A percentile compares a stretch with the other conserved stretches of the same genome.
Conservation (phyloP, 176 grass and related monocot genomes). For the Zea luxurians region DNA sequence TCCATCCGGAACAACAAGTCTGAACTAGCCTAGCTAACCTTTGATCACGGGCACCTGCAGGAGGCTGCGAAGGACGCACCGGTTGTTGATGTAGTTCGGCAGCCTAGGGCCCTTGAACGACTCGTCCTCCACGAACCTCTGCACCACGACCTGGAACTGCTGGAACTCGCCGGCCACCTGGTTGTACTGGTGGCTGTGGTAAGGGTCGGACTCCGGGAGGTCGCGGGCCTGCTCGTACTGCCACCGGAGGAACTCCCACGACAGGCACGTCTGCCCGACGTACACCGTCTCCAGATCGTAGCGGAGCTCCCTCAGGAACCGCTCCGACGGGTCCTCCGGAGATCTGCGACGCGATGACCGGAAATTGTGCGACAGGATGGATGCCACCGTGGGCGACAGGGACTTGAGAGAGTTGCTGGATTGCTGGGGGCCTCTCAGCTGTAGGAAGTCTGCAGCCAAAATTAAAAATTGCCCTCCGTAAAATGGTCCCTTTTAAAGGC, state of each 20-base stretch:
- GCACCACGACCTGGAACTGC: conserved; percentile 86
- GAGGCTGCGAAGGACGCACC: conserved; percentile 71
- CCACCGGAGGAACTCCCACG: conserved; percentile 97
- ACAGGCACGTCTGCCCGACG: conserved; percentile 86
- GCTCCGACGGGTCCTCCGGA: conserved; percentile 56
- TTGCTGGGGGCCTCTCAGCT: conserved; percentile 67
- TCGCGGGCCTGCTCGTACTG: conserved; percentile 85
- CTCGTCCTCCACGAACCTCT: conserved; percentile 87
- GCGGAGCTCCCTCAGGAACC: conserved; percentile 74
- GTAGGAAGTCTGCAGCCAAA: conserved; percentile 68
- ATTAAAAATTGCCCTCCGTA: neutral
- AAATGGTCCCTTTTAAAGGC: too few species aligned
- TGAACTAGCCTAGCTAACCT: conserved; percentile 48
- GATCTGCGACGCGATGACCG: conserved; percentile 47
- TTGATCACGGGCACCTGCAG: conserved; percentile 84
- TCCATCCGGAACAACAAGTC: neutral
- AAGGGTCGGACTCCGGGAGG: conserved; percentile 72
- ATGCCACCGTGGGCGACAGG: conserved; percentile 57
- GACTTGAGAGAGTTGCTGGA: conserved; percentile 57
- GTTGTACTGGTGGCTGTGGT: conserved; percentile 75
- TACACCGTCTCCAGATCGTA: conserved; percentile 89
- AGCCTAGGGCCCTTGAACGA: conserved; percentile 80
- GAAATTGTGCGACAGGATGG: conserved; percentile 77
- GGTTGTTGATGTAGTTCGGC: conserved; percentile 85
- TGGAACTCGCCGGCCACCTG: conserved; percentile 91